phyloP scores from a whole-genome alignment of 1,139 yeast species.

The Pichia sp. region DNA sequence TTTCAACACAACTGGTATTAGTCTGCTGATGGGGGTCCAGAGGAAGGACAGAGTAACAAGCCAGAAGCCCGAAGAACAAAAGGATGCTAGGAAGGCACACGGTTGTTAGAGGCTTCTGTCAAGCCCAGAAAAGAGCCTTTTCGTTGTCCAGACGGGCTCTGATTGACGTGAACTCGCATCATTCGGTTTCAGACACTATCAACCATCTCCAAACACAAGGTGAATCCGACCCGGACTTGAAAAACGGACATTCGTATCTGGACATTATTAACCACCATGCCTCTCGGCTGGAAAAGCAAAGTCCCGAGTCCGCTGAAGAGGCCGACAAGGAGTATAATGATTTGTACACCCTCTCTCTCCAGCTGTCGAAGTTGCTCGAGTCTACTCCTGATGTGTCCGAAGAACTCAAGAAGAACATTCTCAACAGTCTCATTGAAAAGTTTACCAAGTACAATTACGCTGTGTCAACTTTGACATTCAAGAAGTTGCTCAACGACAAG shows the following conservation, averaged over 20 bases:
- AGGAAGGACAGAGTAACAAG: not conserved
- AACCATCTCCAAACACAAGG: conserved; percentile 1
- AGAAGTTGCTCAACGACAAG: conserved; percentile 14
- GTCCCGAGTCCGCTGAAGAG: not conserved
- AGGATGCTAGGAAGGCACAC: not conserved
- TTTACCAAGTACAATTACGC: conserved; percentile 28
- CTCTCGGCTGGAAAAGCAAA: conserved; percentile 2
- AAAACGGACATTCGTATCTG: conserved; percentile 3
- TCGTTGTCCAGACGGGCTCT: not conserved
- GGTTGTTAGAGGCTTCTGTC: not conserved
- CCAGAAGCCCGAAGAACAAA: not conserved
- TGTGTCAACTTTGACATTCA: conserved; percentile 23
- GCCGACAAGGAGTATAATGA: conserved; percentile 15
- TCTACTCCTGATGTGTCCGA: conserved; percentile 12
- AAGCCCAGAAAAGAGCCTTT: not conserved
- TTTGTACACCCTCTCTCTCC: conserved; percentile 16
- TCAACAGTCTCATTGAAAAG: conserved; percentile 22
- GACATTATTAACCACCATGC: conserved; percentile 19
- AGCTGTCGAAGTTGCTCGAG: conserved; percentile 14
- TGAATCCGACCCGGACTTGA: conserved; percentile 7
- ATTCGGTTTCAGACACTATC: conserved; percentile 3
- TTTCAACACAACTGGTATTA: not conserved
- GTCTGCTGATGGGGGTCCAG: not conserved
- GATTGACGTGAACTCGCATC: conserved; percentile 7
- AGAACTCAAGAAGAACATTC: conserved; percentile 14